Base-by-base conservation (phyloP, 2,329 filamentous ascomycete species). In the Aureobasidium sp. region DNA sequence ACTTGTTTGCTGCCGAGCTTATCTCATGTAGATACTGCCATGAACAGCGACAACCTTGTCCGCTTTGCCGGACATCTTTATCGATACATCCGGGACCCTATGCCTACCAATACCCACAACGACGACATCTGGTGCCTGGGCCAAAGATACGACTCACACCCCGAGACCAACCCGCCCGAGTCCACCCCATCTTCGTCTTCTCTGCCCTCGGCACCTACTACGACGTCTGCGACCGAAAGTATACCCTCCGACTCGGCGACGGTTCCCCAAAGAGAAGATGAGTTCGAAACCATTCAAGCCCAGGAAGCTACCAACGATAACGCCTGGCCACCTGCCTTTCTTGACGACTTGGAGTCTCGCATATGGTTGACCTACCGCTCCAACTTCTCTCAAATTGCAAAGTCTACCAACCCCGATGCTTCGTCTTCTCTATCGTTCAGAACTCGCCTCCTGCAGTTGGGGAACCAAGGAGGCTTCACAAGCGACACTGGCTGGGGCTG, bases 291-390 rank as follows among this genome's bases (percentile, higher is more conserved):
- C 32, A 55, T 63, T 12, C 53, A 63, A 20, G 15, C 27, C 4
- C 70, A 73, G 41, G 72, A 73, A 15, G 71, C 74, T 59, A 71
- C 75, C 47, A 65, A 72, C 43, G 76, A 76, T 62, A 74, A 77
- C 64, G 87, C 88, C 63, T 99, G 94, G 94, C 94, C 94, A 10
- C 78, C 83, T 10, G 81, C 84, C 5, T 99, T 99, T 70, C 78
- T 97, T 37, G 88, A 92, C 64, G 94, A 99, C 74, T 95, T 97
- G 70, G 92, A 96, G 73, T 92, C 93, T 5, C 85, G 86, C 65
- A 85, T 97, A 73, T 97, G 94, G 93, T 90, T 99, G 83, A 97
- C 93, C 10, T 99, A 99, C 71, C 86, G 94, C 57, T 94, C 87
- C 29, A 88, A 88, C 67, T 99, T 99, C 72, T 79, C 86, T 10